These are phyloP conservation scores for Scytalidium lignicola DNA, from an alignment of 2,329 filamentous ascomycete genomes.

Conservation along the genomic window DNA sequence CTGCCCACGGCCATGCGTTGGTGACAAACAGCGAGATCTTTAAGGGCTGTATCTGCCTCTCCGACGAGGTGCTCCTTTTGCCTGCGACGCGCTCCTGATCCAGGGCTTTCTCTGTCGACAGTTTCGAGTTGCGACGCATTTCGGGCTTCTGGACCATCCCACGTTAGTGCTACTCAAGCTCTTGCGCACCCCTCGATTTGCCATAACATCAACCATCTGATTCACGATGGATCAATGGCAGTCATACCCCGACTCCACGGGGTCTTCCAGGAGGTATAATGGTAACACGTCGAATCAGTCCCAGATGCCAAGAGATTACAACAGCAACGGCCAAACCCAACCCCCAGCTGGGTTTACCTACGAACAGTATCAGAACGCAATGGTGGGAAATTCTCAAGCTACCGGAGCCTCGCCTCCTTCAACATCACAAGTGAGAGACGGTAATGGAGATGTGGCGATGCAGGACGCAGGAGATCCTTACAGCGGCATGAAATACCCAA, in stretches of 20 bases:
- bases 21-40: slow-evolving; percentile 20
- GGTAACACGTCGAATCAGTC: slow-evolving; percentile 42
- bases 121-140: slow-evolving; percentile 6
- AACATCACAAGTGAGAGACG: slow-evolving; percentile 60
- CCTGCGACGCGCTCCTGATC: slow-evolving; percentile 21
- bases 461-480: slow-evolving; percentile 82
- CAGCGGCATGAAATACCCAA: slow-evolving; percentile 78
- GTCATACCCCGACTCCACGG: slow-evolving; percentile 60
- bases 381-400: slow-evolving; percentile 41
- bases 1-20: slow-evolving; percentile 20
- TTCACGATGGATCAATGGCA: slow-evolving; percentile 60
- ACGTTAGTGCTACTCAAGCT: slow-evolving; percentile 4
- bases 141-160: slow-evolving; percentile 3
- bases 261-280: slow-evolving; percentile 61
- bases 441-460: slow-evolving; percentile 76
- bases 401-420: slow-evolving; percentile 54
- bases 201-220: slow-evolving; percentile 7
- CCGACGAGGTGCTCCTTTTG: slow-evolving; percentile 15
- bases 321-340: slow-evolving; percentile 33
- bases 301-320: slow-evolving; percentile 43
- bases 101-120: slow-evolving; percentile 7
- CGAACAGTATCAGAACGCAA: slow-evolving; percentile 56
- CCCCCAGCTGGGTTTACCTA: slow-evolving; percentile 60
- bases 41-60: slow-evolving; percentile 23
- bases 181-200: slow-evolving; percentile 1